Evolutionary conservation across 2,329 filamentous ascomycete species (phyloP), one percentile per base, ranked within the genome.

Genomic region (Colletotrichum theobromicola): DNA sequence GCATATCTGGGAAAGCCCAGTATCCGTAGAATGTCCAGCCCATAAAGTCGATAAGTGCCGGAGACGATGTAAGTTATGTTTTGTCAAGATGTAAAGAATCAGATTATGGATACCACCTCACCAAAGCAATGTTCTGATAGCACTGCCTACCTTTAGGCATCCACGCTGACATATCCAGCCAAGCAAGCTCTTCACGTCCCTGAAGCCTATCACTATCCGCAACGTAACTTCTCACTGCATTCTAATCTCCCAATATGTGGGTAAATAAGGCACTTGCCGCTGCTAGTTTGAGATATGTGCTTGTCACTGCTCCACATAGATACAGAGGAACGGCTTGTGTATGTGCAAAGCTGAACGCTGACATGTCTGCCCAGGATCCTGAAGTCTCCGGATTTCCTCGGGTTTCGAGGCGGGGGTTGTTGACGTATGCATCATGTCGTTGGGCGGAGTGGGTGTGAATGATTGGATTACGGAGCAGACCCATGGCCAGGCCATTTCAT

Each of bases 61-160:
- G 10, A 32, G 37, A 42, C 18, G 4, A 42, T 5, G 4, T 9
- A 42, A 5, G 2, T 2, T 46, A 13, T 21, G n/a, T 46, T 46
- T 6, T 0, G 42, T 0, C 4, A 21, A 21, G 5, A 21, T 1
- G 4, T 0, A 13, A 12, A 46, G 42, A 18, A 12, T 0, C 0
- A 21, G 2, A 1, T 46, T 21, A 10, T 46, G n/a, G 18, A 21
- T 1, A 21, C 1, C 37, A 2, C 2, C 2, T 46, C 4, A 3
- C 10, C 18, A 46, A 6, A 46, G 10, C 6, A 2, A 21, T 21
- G 3, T n/a, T n/a, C 42, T 46, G 3, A 46, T 46, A 1, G 42
- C 42, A 46, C 42, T 21, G 42, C 42, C 42, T n/a, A 0, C 42
- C 0, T 50, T 50, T 50, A 50, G 42, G 42, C 42, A 50, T 4